phyloP scores from a whole-genome alignment of 176 grass and related monocot species.

The Eleusine coracana region DNA sequence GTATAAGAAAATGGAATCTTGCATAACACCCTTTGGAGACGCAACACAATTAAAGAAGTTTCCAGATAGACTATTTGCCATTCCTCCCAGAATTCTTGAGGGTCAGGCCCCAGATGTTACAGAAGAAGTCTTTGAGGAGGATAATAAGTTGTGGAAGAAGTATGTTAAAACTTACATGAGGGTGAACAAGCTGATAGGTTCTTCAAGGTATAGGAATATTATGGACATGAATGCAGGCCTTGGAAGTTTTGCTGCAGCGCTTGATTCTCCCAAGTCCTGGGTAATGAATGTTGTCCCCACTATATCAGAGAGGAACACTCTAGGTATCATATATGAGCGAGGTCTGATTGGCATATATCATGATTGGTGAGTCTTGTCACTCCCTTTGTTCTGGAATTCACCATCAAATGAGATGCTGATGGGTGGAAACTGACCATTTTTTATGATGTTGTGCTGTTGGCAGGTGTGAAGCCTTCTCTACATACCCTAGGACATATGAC shows the following conservation, averaged over 20 bases:
- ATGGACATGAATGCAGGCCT: slow-evolving; percentile 97
- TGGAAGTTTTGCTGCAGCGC: slow-evolving; percentile 75
- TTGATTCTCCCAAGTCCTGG: slow-evolving; percentile 66
- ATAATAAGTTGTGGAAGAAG: slow-evolving; percentile 77
- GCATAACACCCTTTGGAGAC: slow-evolving; percentile 50
- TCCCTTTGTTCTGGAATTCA: neutral
- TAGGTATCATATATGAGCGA: slow-evolving; percentile 82
- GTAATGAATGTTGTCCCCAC: slow-evolving; percentile 92
- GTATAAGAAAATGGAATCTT: slow-evolving; percentile 90
- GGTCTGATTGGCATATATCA: slow-evolving; percentile 93
- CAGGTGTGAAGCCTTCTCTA: slow-evolving; percentile 90
- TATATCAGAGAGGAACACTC: slow-evolving; percentile 54
- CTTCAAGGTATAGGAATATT: slow-evolving; percentile 75
- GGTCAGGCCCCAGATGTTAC: slow-evolving; percentile 53
- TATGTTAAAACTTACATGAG: slow-evolving; percentile 77
- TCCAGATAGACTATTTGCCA: slow-evolving; percentile 61
- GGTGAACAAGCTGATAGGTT: slow-evolving; percentile 76
- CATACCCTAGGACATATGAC: slow-evolving; percentile 90
- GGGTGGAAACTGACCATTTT: slow-evolving; percentile 36
- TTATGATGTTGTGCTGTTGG: slow-evolving; percentile 2
- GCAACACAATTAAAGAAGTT: slow-evolving; percentile 62
- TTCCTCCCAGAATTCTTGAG: slow-evolving; percentile 70
- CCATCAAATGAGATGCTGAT: slow-evolving; percentile 15
- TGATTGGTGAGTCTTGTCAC: slow-evolving; percentile 67
- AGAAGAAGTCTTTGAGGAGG: slow-evolving; percentile 58